These are phyloP conservation scores for Wickerhamiella domercqiae DNA, from an alignment of 805 yeast genomes.

Conservation along the genomic window DNA sequence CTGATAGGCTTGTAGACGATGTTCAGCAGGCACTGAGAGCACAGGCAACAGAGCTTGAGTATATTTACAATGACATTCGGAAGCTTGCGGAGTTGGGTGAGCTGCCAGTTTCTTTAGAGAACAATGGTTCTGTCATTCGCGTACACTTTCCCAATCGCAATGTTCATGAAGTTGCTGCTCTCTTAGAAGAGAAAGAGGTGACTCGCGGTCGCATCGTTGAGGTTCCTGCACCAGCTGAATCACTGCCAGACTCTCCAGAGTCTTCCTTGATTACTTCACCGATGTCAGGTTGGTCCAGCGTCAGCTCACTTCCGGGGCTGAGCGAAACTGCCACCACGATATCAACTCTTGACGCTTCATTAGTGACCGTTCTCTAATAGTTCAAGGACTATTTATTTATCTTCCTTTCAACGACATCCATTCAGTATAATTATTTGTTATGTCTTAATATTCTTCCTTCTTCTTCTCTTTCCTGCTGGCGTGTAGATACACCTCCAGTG, in stretches of 20 bases:
- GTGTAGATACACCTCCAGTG: no score
- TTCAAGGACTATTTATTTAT: no score
- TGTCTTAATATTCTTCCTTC: no score
- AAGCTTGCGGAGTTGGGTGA: conserved; percentile 44
- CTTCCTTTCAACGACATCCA: background rate
- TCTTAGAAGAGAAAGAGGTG: conserved; percentile 46
- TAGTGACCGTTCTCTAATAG: no score
- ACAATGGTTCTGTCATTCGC: conserved; percentile 26
- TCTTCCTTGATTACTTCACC: background rate
- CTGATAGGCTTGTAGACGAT: conserved; percentile 30
- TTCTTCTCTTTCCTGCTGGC: no score
- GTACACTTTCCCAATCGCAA: conserved; percentile 65
- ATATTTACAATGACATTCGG: conserved; percentile 30
- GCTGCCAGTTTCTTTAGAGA: conserved; percentile 39
- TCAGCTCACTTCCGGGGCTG: no score
- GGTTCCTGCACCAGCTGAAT: conserved; percentile 2
- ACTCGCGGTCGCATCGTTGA: conserved; percentile 37
- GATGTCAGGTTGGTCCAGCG: background rate
- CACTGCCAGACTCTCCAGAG: background rate
- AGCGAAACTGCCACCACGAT: no score
- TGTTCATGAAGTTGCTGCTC: conserved; percentile 35
- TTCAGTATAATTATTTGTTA: background rate
- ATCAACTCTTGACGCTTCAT: no score
- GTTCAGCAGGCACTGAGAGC: conserved; percentile 25
- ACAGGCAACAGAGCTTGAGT: conserved; percentile 24